A percentile compares a stretch with the other conserved stretches of the same genome.
Evolutionary conservation across 2,329 filamentous ascomycete species (phyloP).

Genomic region (Pseudogymnoascus sp.): DNA sequence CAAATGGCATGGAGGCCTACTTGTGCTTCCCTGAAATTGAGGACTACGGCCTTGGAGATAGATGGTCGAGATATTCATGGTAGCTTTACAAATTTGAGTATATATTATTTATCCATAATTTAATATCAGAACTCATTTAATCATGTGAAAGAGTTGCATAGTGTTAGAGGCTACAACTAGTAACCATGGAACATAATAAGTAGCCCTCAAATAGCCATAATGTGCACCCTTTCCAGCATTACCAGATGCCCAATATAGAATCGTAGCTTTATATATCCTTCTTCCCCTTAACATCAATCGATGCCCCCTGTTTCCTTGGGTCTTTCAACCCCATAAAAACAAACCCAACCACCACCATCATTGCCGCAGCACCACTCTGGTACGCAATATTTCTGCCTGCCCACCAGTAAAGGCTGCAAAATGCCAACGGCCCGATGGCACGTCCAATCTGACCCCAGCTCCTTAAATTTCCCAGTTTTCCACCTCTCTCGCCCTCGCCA

Average conservation of each 20-base stretch:
- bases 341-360: slow-evolving; percentile 62
- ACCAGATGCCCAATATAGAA: not conserved
- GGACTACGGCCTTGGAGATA: not conserved
- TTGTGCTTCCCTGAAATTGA: not conserved
- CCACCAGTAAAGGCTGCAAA: slow-evolving; percentile 98
- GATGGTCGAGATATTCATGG: not conserved
- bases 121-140: not conserved
- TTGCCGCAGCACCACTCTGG: slow-evolving; percentile 68
- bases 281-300: not conserved
- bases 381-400: slow-evolving; percentile 84
- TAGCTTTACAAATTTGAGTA: not conserved
- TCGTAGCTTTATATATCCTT: not conserved
- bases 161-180: not conserved
- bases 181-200: not conserved
- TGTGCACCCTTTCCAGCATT: not conserved
- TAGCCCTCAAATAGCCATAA: not conserved
- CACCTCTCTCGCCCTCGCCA: slow-evolving; percentile 67
- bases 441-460: slow-evolving; percentile 80
- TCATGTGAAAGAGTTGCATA: not conserved
- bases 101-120: not conserved
- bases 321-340: slow-evolving; percentile 63
- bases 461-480: slow-evolving; percentile 76
- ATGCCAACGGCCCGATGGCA: slow-evolving; percentile 77
- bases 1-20: not conserved
- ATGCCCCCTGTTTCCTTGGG: slow-evolving; percentile 18